Evolutionary conservation across 2,329 filamentous ascomycete species (phyloP), one percentile per base, ranked within the genome.

Genomic region (Colletotrichum neosansevieriae): DNA sequence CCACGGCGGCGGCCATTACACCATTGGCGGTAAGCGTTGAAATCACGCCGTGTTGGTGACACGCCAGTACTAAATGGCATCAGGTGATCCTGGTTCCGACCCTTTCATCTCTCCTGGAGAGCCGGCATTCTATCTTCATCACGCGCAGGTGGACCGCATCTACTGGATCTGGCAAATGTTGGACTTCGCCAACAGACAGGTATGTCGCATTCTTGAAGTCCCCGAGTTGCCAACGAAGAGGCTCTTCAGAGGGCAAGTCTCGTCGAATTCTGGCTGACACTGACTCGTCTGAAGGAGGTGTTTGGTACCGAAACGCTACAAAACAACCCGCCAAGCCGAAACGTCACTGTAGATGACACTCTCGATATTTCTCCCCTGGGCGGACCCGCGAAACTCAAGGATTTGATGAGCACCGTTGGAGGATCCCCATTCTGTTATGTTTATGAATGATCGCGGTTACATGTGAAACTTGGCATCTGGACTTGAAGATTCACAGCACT

Each of bases 101-200:
- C 76, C 83, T 70, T 82, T 80, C 70, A 77, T 80, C 53, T 82
- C 80, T 4, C 78, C 83, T 1, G 76, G 80, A 6, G 83, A 84
- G 69, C 82, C 82, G 1, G 80, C 73, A 4, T 84, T 85, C 74
- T 84, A 77, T 58, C 73, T 82, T 10, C 83, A 85, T 68, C 83
- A 85, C 64, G 80, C 75, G 0, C 77, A 82, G 71, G 79, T 85
- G 57, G 83, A 84, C 67, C 77, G 83, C 15, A 75, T 82, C 61
- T 83, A 82, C 74, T 83, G 81, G 73, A 80, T 84, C 71, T 85
- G 82, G 82, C 82, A 84, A 75, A 49, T 81, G 63, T 77, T 82
- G 34, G 78, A 84, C 70, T 79, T 75, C 75, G 74, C 74, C 54
- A 75, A 78, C 51, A 66, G 79, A 72, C 76, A 76, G 77, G 78